Evolutionary conservation across 768 basidiomycete species (phyloP).

Genomic region (Tephrocybe sp.): DNA sequence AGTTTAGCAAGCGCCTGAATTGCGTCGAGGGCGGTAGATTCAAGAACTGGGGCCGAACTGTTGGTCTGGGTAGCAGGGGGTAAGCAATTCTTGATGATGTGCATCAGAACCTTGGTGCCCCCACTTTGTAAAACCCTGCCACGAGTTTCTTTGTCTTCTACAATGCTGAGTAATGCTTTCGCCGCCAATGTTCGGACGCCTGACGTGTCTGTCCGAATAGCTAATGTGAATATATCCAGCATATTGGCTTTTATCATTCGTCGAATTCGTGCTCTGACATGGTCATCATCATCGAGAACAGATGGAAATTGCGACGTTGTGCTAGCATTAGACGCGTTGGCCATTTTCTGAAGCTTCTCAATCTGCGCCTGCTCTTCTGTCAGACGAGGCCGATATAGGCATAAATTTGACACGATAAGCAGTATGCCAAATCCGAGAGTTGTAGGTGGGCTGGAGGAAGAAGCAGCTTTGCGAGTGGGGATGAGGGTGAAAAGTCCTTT

Average conservation of each 20-base stretch:
- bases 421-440: slow-evolving; percentile 76
- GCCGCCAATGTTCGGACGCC: slow-evolving; percentile 59
- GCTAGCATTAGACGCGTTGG: slow-evolving; percentile 38
- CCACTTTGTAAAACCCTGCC: slow-evolving; percentile 76
- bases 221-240: slow-evolving; percentile 56
- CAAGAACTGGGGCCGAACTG: slow-evolving; percentile 29
- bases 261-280: slow-evolving; percentile 61
- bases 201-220: slow-evolving; percentile 59
- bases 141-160: slow-evolving; percentile 76
- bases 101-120: slow-evolving; percentile 63
- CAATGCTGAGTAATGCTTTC: slow-evolving; percentile 63
- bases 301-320: slow-evolving; percentile 30
- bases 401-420: slow-evolving; percentile 72
- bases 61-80: slow-evolving; percentile 24
- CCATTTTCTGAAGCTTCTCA: slow-evolving; percentile 75
- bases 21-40: slow-evolving; percentile 50
- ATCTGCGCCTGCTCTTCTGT: slow-evolving; percentile 83
- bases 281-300: slow-evolving; percentile 59
- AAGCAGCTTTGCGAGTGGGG: slow-evolving; percentile 42
- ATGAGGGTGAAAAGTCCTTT: slow-evolving; percentile 54
- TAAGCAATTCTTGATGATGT: slow-evolving; percentile 51
- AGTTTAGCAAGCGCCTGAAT: slow-evolving; percentile 92
- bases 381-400: slow-evolving; percentile 64
- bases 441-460: slow-evolving; percentile 33
- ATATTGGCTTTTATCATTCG: slow-evolving; percentile 60